phyloP scores from a whole-genome alignment of 2,329 filamentous ascomycete species.

The Lasiodiplodia hormozganensis region DNA sequence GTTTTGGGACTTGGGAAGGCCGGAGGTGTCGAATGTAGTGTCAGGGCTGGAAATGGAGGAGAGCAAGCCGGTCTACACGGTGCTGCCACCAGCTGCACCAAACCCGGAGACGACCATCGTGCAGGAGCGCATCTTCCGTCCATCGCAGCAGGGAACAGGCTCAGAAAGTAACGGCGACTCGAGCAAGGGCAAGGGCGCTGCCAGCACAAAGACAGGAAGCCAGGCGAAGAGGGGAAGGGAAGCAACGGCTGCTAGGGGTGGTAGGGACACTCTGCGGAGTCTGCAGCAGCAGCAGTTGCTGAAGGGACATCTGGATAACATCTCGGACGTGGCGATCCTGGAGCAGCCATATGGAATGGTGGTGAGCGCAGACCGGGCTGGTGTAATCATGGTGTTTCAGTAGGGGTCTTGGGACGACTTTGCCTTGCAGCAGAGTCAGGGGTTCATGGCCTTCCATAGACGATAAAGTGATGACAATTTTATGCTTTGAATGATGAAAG shows the following conservation, averaged over 20 bases:
- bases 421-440: neutral
- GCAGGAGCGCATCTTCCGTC: constrained; percentile 23
- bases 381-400: constrained; percentile 85
- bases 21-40: constrained; percentile 80
- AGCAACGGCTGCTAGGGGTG: constrained; percentile 8
- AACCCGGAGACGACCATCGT: constrained; percentile 28
- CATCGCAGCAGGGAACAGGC: constrained; percentile 5
- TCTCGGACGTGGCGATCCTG: constrained; percentile 86
- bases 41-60: constrained; percentile 69
- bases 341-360: constrained; percentile 93
- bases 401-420: constrained; percentile 38
- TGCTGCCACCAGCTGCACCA: constrained; percentile 18
- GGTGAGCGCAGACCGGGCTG: constrained; percentile 85
- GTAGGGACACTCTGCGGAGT: constrained; percentile 52
- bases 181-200: constrained; percentile 9
- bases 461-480: neutral
- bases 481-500: neutral
- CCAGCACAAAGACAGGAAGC: constrained; percentile 1
- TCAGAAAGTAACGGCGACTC: neutral
- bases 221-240: constrained; percentile 15
- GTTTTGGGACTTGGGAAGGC: constrained; percentile 86
- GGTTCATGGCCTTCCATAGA: neutral
- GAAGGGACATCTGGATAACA: constrained; percentile 83
- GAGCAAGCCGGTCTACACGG: constrained; percentile 30
- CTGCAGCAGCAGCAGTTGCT: constrained; percentile 85